Base-by-base conservation (phyloP, 805 yeast genomes). In the Lipomyces starkeyi region DNA sequence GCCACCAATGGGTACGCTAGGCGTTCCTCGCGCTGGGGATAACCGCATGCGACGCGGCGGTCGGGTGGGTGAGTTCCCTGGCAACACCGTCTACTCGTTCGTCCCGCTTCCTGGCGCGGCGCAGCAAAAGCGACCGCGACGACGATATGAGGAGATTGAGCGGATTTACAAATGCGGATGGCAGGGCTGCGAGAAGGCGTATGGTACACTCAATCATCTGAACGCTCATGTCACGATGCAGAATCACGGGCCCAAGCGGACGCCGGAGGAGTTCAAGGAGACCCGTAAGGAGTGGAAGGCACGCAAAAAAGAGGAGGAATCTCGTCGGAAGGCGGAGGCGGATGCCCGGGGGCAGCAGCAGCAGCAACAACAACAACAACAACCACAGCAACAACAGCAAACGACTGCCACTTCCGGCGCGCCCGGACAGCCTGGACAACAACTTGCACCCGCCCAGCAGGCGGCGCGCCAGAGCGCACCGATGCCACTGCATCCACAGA, bases 191-290 rank as follows among this genome's bases (percentile, higher is more conserved):
- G 76, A 79, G 7, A 86, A 86, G 76, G 83, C 85, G 8, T 86
- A 86, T 73, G 89, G 89, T 14, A 86, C 89, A 3, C 79, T 86
- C 54, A 86, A 86, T 74, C 89, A 86, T 74, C 76, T 86, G 47
- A 86, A 86, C 71, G 86, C 88, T 14, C 89, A 86, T 73, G 84
- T 86, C 49, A 73, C 80, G 1, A 79, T 83, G 70, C 88, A 86
- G 67, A 80, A 79, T 17, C 89, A 86, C 74, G 89, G 89, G 9
- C 76, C 79, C 22, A 86, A 85, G 74, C 79, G 89, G 47, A 77
- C 78, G 49, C 88, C 89, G 0, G 83, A 83, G 53, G 89, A 86
- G 74, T 86, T 86, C 74, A 80, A 81, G 71, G 83, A 83, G 67
- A 78, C 85, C 43, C 79, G 88, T 61, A 83, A 79, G 59, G 75